Conservation (phyloP, 495 filamentous ascomycete genomes). For the Usnea hakonensis region DNA sequence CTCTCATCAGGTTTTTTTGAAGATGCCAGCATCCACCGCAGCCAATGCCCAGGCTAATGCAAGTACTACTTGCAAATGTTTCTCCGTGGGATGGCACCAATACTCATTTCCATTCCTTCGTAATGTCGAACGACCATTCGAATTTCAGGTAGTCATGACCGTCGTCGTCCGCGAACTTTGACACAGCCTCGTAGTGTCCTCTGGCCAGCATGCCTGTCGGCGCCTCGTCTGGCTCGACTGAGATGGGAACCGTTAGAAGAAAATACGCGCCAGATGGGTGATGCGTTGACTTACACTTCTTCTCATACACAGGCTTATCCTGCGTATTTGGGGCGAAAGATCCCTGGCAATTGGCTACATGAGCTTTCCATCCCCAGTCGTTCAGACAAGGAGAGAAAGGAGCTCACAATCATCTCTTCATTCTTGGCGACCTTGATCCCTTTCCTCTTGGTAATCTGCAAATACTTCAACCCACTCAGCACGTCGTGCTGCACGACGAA, state of each 20-base stretch:
- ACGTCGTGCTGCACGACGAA: constrained; percentile 97
- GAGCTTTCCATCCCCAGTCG: not conserved
- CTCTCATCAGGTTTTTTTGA: not conserved
- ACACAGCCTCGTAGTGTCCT: constrained; percentile 76
- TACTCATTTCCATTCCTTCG: constrained; percentile 75
- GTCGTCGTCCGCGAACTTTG: constrained; percentile 90
- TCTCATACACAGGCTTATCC: constrained; percentile 73
- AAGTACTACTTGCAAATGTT: not conserved
- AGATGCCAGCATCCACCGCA: not conserved
- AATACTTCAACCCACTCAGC: constrained; percentile 85
- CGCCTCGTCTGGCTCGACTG: constrained; percentile 84
- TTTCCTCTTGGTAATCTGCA: constrained; percentile 86
- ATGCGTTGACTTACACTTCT: constrained; percentile 64
- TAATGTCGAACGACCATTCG: constrained; percentile 89
- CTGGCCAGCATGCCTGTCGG: constrained; percentile 82
- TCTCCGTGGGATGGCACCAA: not conserved
- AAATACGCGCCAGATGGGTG: not conserved
- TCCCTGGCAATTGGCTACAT: constrained; percentile 40
- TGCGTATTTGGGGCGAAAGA: constrained; percentile 86
- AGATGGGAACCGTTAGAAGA: constrained; percentile 4
- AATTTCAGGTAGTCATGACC: constrained; percentile 76
- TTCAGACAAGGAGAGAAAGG: not conserved
- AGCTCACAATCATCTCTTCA: constrained; percentile 88
- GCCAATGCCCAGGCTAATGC: not conserved
- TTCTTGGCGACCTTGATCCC: constrained; percentile 79